Evolutionary conservation across 805 yeast species (phyloP), one percentile per base, ranked within the genome.

Genomic region (Candida germanica): DNA sequence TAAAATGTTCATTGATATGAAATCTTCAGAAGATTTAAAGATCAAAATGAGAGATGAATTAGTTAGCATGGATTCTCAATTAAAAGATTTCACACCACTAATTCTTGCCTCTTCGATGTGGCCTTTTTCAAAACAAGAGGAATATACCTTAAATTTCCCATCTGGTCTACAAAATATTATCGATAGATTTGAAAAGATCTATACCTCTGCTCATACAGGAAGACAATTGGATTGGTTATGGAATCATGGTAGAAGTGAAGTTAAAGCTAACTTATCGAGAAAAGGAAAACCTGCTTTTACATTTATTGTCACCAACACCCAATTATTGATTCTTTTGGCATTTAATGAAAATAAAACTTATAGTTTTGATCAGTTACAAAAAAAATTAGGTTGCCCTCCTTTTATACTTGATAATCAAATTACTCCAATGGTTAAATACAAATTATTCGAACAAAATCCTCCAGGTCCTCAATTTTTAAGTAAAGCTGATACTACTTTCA

Each of bases 1-100:
- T 15, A 86, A 88, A 50, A 93, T 93, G 99, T 89, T 93, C 59
- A 85, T 83, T 56, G 98, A 93, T 62, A 87, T 93, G 70, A 77
- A 83, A 49, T 76, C 91, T 3, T 86, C 96, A 0, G 78, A 77
- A 43, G 91, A 87, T 38, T 69, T 93, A 54, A 84, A 80, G 49
- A 45, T 54, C n/a, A 59, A 66, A 33, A 80, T 82, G 53, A 66
- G 66, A 46, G 79, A 75, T 32, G 66, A 63, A 29, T 36, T 61
- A 23, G 52, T 52, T 6, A 48, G 47, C 17, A 38, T 49, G 27
- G 43, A 47, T 16, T 39, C 42, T 14, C 64, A 65, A 21, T 62
- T 69, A 28, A 61, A 61, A 42, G 73, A 67, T 44, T 81, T 87
- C 55, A 75, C 79, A 32, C 87, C 93, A 17, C 77, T 78, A 46